Evolutionary conservation across 306 rosid species (phyloP), one percentile per base, ranked within the genome.

Genomic region (Oxytropis ochrocephala): DNA sequence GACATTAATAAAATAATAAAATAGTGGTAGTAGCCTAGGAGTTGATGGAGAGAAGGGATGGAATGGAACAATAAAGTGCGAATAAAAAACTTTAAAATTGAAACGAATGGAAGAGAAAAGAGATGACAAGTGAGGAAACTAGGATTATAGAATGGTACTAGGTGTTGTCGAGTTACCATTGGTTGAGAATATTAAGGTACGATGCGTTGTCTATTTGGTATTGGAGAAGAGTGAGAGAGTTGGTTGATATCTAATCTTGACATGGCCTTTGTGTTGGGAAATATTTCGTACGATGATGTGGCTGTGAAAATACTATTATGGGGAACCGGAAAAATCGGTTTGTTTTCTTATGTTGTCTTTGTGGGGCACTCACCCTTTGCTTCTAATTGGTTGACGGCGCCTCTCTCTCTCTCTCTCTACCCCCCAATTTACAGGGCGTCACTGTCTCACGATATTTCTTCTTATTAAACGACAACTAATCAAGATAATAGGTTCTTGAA

Each of bases 331-430:
- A 60, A 60, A 76, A 49, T 2, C 6, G 5, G 24, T 42, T 42
- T 69, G 54, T 11, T 59, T 11, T 62, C 69, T 59, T 21, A 13
- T 53, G 50, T 43, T 33, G 30, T 14, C 43, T 75, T 75, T 62
- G 55, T 78, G 57, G 53, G 33, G 7, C 78, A 64, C 14, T 65
- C 82, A 65, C 0, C 10, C 24, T 48, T 17, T n/a, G 42, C 70
- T 65, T 65, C 66, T 59, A 12, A 72, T 78, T 75, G 80, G 79
- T 68, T 70, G 75, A 70, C 78, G 78, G 80, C 84, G 77, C 83
- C 73, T 32, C 60, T 38, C n/a, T n/a, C n/a, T n/a, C n/a, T n/a
- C n/a, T n/a, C n/a, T n/a, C n/a, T n/a, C n/a, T n/a, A n/a, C n/a
- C n/a, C n/a, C n/a, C n/a, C n/a, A n/a, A n/a, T n/a, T n/a, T n/a